Conservation (phyloP, 805 yeast genomes). For the Komagataella ulmi region DNA sequence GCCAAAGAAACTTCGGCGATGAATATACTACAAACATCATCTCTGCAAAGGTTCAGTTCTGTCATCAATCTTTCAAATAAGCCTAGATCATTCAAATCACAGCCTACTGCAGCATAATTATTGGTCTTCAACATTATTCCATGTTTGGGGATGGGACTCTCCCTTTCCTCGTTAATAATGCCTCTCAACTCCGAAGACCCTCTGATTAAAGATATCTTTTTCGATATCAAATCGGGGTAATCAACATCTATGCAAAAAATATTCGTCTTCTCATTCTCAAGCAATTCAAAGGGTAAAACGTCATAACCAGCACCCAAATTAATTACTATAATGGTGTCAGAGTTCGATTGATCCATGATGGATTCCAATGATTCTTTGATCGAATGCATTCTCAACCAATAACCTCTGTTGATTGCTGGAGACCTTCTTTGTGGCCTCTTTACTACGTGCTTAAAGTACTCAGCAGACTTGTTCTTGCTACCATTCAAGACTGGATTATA, state of each 20-base stretch:
- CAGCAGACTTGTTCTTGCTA: slow-evolving; percentile 14
- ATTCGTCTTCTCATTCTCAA: slow-evolving; percentile 18
- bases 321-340: slow-evolving; percentile 23
- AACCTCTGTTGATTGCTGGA: slow-evolving; percentile 73
- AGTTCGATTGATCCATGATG: slow-evolving; percentile 22
- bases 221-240: slow-evolving; percentile 52
- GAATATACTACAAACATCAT: slow-evolving; percentile 35
- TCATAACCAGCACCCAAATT: slow-evolving; percentile 76
- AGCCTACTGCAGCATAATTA: slow-evolving; percentile 46
- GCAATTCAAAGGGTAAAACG: slow-evolving; percentile 41
- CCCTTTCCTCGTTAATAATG: slow-evolving; percentile 18
- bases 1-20: slow-evolving; percentile 78
- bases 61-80: slow-evolving; percentile 22
- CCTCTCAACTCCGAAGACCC: slow-evolving; percentile 29
- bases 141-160: slow-evolving; percentile 1
- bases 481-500: slow-evolving; percentile 20
- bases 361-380: slow-evolving; percentile 37
- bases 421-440: slow-evolving; percentile 53
- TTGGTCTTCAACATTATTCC: slow-evolving; percentile 22
- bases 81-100: slow-evolving; percentile 42
- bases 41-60: slow-evolving; percentile 10
- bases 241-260: slow-evolving; percentile 57
- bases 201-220: slow-evolving; percentile 40
- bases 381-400: slow-evolving; percentile 70
- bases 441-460: slow-evolving; percentile 59